Percentiles rank a stretch among this genome's conserved stretches.
These are phyloP conservation scores for Paxillus rubicundulus DNA, from an alignment of 768 basidiomycete species.

Conservation along the genomic window DNA sequence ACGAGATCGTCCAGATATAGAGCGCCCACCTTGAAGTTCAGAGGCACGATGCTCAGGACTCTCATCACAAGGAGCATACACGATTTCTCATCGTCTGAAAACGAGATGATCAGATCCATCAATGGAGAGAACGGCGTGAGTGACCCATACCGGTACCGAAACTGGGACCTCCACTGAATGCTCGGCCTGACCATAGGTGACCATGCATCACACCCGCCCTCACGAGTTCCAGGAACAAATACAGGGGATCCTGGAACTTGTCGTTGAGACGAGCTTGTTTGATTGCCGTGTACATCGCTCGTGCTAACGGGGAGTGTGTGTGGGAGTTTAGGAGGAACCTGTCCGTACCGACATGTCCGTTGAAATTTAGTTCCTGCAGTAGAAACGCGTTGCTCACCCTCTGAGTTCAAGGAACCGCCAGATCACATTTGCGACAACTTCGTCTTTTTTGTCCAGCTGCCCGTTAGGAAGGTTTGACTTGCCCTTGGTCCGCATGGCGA, in stretches of 20 bases:
- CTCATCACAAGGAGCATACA: constrained; percentile 97
- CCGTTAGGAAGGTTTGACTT: constrained; percentile 43
- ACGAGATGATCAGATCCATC: constrained; percentile 20
- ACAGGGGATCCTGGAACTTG: constrained; percentile 97
- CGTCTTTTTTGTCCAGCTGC: constrained; percentile 94
- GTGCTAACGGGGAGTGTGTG: constrained; percentile 83
- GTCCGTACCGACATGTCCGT: constrained; percentile 13
- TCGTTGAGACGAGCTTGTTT: constrained; percentile 83
- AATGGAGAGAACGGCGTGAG: constrained; percentile 29
- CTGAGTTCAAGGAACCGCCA: constrained; percentile 97
- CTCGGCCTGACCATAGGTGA: constrained; percentile 81
- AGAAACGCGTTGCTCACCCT: constrained; percentile 52
- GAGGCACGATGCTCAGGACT: constrained; percentile 89
- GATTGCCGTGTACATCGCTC: constrained; percentile 86
- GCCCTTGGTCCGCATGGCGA: constrained; percentile 78
- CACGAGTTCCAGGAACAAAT: constrained; percentile 91
- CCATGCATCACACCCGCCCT: constrained; percentile 97
- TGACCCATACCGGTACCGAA: constrained; percentile 77
- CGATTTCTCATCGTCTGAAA: constrained; percentile 85
- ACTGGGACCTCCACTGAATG: constrained; percentile 92
- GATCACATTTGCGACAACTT: constrained; percentile 95
- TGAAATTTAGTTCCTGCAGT: constrained; percentile 2
- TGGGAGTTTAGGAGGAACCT: constrained; percentile 91
- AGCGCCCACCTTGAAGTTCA: constrained; percentile 82
- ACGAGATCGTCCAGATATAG: constrained; percentile 1